Percentiles rank a stretch among this genome's conserved stretches.
phyloP scores from a whole-genome alignment of 352 stramenopile genomes.

The Globisporangium yorkense region DNA sequence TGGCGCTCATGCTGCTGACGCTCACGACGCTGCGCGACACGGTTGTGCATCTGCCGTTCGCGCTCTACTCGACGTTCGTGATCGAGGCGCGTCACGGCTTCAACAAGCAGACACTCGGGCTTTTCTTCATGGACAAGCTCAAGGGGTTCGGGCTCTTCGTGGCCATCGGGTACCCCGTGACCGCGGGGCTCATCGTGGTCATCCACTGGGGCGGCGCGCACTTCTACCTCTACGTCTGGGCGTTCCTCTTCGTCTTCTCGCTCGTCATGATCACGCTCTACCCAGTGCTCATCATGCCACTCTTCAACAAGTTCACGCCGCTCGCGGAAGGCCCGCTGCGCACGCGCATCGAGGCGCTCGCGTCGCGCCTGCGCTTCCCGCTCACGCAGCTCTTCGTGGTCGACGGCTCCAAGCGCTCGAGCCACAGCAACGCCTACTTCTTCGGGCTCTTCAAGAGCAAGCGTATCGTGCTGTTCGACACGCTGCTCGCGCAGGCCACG shows the following conservation, averaged over 20 bases:
- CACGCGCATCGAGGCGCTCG: conserved; percentile 90
- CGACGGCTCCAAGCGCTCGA: conserved; percentile 95
- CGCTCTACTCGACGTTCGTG: conserved; percentile 94
- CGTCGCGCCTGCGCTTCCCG: conserved; percentile 89
- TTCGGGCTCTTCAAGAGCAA: conserved; percentile 97
- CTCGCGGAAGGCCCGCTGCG: conserved; percentile 88
- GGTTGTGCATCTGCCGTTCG: conserved; percentile 57
- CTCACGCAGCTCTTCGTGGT: conserved; percentile 97
- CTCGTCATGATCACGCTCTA: conserved; percentile 96
- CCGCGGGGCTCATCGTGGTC: conserved; percentile 55
- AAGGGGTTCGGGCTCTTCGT: conserved; percentile 89
- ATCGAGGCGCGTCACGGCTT: conserved; percentile 97
- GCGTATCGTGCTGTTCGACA: conserved; percentile 97
- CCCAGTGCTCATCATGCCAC: conserved; percentile 94
- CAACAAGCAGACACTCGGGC: conserved; percentile 93
- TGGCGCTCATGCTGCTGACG: conserved; percentile 63
- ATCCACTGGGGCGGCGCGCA: conserved; percentile 65
- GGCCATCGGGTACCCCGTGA: conserved; percentile 67
- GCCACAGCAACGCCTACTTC: conserved; percentile 89
- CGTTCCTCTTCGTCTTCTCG: conserved; percentile 91
- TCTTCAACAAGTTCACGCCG: conserved; percentile 96
- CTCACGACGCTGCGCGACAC: conserved; percentile 63
- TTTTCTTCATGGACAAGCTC: conserved; percentile 96
- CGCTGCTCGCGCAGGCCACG: conserved; percentile 90
- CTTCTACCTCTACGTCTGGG: conserved; percentile 94